phyloP scores from a whole-genome alignment of 1,284 basidiomycete species.

The Rhodotorula sp. region DNA sequence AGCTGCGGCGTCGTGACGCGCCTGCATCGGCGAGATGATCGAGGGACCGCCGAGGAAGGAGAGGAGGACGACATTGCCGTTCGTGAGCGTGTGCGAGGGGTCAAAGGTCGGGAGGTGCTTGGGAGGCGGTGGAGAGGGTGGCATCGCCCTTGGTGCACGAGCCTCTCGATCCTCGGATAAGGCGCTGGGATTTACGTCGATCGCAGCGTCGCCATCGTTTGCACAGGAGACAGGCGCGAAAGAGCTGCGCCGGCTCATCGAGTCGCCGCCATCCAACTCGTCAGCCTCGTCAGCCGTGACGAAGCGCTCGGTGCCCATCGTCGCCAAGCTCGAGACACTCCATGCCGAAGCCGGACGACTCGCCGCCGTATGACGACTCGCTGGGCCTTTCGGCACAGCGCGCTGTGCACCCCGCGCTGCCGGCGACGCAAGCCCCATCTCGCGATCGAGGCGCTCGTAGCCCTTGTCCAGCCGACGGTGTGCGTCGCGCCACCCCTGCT shows the following conservation, averaged over 20 bases:
- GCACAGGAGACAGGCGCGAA: not conserved
- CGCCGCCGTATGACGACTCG: too few relatives aligned
- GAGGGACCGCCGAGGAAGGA: conserved; percentile 16
- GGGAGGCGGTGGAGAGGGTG: not conserved
- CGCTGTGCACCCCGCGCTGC: not conserved
- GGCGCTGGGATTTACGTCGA: not conserved
- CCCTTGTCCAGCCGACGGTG: too few relatives aligned
- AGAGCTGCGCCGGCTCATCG: not conserved
- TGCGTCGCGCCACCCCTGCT: not conserved
- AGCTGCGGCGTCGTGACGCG: not conserved
- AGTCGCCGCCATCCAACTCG: not conserved
- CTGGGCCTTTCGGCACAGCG: not conserved
- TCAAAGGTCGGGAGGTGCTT: not conserved
- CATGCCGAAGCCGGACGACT: not conserved
- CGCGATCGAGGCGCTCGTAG: conserved; percentile 8
- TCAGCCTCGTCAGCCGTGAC: not conserved
- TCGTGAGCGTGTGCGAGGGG: conserved; percentile 2
- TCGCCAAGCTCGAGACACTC: conserved; percentile 13
- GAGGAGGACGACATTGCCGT: conserved; percentile 26
- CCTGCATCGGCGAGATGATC: not conserved
- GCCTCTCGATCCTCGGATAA: too few relatives aligned
- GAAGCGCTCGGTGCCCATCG: conserved; percentile 9
- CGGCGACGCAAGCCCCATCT: conserved; percentile 1
- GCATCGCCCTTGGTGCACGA: too few relatives aligned
- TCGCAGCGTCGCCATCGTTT: too few relatives aligned